Percentiles rank a stretch among this genome's conserved stretches.
phyloP scores from a whole-genome alignment of 2,329 filamentous ascomycete genomes.

The Leptographium procerum region DNA sequence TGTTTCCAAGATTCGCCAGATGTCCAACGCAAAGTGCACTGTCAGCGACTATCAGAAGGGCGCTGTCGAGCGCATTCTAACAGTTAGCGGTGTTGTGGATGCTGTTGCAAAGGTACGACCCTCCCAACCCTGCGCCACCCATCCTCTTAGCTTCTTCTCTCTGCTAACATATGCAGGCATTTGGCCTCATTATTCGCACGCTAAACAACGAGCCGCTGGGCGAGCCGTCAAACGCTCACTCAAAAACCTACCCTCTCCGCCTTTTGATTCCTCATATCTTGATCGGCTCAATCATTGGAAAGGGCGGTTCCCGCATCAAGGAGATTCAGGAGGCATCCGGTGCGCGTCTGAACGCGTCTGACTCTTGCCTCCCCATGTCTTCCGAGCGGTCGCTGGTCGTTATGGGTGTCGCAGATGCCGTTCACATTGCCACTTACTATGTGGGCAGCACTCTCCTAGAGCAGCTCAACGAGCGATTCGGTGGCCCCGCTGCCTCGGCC shows the following conservation, averaged over 20 bases:
- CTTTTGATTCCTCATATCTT: constrained; percentile 93
- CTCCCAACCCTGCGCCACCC: background rate
- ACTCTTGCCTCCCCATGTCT: constrained; percentile 85
- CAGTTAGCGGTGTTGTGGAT: constrained; percentile 92
- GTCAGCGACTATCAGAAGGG: constrained; percentile 97
- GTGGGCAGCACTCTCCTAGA: constrained; percentile 96
- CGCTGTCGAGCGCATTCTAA: constrained; percentile 93
- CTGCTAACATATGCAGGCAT: constrained; percentile 48
- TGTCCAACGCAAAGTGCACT: constrained; percentile 96
- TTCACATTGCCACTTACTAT: constrained; percentile 98
- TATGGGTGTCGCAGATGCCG: constrained; percentile 92
- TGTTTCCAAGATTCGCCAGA: constrained; percentile 87
- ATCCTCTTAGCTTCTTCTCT: background rate
- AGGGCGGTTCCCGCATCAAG: constrained; percentile 87
- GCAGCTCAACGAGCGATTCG: constrained; percentile 93
- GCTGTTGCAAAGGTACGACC: constrained; percentile 76
- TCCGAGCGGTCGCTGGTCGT: constrained; percentile 97
- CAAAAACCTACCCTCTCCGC: constrained; percentile 93
- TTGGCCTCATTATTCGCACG: constrained; percentile 94
- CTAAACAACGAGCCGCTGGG: constrained; percentile 93
- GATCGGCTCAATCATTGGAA: constrained; percentile 97
- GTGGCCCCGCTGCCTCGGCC: constrained; percentile 90
- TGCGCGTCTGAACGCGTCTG: constrained; percentile 90
- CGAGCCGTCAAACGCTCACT: constrained; percentile 78
- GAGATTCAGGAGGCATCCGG: constrained; percentile 98